Conservation (phyloP, 164 flowering plant species). For the Malania oleifera region DNA sequence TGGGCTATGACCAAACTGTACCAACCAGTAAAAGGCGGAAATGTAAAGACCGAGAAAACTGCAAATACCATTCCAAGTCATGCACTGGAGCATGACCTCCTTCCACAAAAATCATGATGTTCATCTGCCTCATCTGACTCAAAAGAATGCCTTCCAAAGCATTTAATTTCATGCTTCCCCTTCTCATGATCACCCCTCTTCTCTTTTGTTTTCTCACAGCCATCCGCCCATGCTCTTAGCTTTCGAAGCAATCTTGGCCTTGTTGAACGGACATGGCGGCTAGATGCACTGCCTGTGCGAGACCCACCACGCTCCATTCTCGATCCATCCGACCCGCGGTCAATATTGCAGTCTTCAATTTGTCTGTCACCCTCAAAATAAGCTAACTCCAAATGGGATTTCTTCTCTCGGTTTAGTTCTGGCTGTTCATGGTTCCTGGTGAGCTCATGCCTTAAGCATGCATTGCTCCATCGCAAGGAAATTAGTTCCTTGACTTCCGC, state of each 20-base stretch:
- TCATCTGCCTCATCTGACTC: constrained; percentile 21
- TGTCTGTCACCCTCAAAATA: constrained; percentile 17
- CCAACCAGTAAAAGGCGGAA: no score
- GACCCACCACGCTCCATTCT: constrained; percentile 12
- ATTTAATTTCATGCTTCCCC: constrained; percentile 20
- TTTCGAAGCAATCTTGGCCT: constrained; percentile 41
- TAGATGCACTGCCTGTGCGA: constrained; percentile 3
- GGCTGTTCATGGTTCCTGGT: constrained; percentile 25
- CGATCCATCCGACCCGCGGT: constrained; percentile 22
- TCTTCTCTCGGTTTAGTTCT: constrained; percentile 16
- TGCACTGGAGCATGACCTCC: constrained; percentile 23
- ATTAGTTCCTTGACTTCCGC: constrained; percentile 42
- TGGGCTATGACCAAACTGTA: no score
- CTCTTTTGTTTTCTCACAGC: constrained; percentile 30
- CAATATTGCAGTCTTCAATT: constrained; percentile 9
- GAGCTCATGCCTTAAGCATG: constrained; percentile 58
- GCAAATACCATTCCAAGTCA: no score
- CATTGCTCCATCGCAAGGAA: constrained; percentile 49
- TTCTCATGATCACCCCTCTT: constrained; percentile 24
- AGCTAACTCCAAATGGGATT: neutral
- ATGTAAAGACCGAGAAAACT: no score
- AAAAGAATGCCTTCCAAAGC: constrained; percentile 33
- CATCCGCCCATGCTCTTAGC: constrained; percentile 62
- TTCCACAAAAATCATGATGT: constrained; percentile 4
- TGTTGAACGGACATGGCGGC: constrained; percentile 20